phyloP scores from a whole-genome alignment of 1,284 basidiomycete species.

The Rhizoctonia solani region DNA sequence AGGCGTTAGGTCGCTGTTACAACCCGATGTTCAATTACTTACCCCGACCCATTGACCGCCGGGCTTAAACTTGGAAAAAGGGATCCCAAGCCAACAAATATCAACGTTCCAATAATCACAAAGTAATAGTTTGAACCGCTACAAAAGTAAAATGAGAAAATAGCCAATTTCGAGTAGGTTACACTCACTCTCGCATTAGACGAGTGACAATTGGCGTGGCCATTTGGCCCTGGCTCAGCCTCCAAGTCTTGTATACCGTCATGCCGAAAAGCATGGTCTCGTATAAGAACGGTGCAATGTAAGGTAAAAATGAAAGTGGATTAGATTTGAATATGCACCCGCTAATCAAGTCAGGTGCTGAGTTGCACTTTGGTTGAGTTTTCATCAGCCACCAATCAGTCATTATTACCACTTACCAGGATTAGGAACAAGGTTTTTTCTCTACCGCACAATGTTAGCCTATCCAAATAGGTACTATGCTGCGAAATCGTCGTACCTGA shows the following conservation, averaged over 20 bases:
- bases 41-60: constrained; percentile 18
- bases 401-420: constrained; percentile 25
- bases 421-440: neutral
- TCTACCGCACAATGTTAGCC: neutral
- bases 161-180: neutral
- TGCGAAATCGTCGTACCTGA: neutral
- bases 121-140: constrained; percentile 10
- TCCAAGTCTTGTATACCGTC: constrained; percentile 10
- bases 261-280: constrained; percentile 1
- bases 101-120: constrained; percentile 7
- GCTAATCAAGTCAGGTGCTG: constrained; percentile 4
- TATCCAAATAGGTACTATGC: neutral
- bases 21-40: neutral
- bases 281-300: constrained; percentile 17
- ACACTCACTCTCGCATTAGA: constrained; percentile 10
- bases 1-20: neutral
- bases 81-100: constrained; percentile 15
- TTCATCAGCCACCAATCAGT: neutral
- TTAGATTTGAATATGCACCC: constrained; percentile 1
- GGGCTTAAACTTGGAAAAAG: neutral
- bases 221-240: neutral
- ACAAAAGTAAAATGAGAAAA: neutral
- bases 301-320: constrained; percentile 7
- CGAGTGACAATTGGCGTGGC: neutral
- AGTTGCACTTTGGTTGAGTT: neutral